Evolutionary conservation across 2,329 filamentous ascomycete genomes (phyloP), one percentile per base, ranked within the genome.

Genomic region (Neonectria neomacrospora): DNA sequence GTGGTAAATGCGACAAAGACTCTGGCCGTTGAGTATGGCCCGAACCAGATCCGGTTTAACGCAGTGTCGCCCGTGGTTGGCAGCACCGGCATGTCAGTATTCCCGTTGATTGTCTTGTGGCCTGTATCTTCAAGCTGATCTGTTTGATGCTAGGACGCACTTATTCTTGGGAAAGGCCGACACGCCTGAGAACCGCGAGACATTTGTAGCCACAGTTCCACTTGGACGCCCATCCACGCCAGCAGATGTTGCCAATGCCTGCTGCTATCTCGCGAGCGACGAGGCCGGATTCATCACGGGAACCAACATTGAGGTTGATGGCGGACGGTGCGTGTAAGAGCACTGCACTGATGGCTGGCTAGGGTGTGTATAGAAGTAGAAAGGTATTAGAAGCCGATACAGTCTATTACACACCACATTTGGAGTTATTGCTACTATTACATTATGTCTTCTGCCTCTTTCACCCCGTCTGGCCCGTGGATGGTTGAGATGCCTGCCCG

Each of bases 211-310:
- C 2, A 81, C 82, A 0, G 79, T 89, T 8, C 87, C 86, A 0
- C 76, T 89, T 1, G 86, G 86, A 3, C 78, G 87, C 14, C 80
- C 82, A 3, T 85, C 85, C 1, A 84, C 83, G n/a, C 84, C 87
- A 1, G 80, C 82, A 10, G 91, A 94, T 74, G 85, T 94, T 37
- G 90, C 89, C 2, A 91, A 92, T 71, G 89, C 90, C 26, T 89
- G 87, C 65, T 82, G 89, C 18, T 94, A 90, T 73, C 76, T 94
- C 48, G 89, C 89, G 2, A 91, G 89, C 63, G 88, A 92, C 28
- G 91, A 93, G 72, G 89, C 88, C 0, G 83, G 81, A 3, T 93
- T 93, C 70, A 86, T 94, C 66, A 92, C 90, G 0, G 91, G 91
- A 0, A 83, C 89, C n/a, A 90, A 91, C 65, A 80, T 93, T 65